Base-by-base conservation (phyloP, 1,284 basidiomycete genomes). In the Ustilago trichophora region DNA sequence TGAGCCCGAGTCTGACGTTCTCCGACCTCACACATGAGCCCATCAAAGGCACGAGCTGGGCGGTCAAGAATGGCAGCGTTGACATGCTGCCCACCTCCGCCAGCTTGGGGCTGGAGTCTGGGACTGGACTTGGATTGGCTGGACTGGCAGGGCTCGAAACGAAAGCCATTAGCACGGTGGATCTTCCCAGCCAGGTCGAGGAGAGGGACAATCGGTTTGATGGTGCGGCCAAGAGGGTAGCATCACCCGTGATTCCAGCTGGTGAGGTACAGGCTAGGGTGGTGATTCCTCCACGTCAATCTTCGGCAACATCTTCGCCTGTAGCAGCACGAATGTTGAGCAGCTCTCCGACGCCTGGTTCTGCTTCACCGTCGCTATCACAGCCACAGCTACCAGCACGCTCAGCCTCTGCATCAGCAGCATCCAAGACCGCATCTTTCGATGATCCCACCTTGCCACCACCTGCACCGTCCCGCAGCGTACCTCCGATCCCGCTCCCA, bases 151-250 rank as follows among this genome's bases (percentile, higher is more conserved):
- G 57, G 15, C 7, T 67, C 32, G 64, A 67, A 13, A 29, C 10
- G 5, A 64, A 44, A 15, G 60, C 67, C 16, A 32, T 64, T 4
- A 67, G 63, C 54, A 62, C 63, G 11, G 55, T 63, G 4, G 64
- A 71, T 26, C 24, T 71, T 19, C 68, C 68, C 1, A 63, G 57
- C 22, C 68, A 71, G 48, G 24, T 65, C 3, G 56, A 59, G 13
- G 52, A 60, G 45, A 37, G 60, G 32, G 46, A 65, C 8, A 52
- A 40, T 9, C 27, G 48, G 22, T 65, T 70, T 7, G 60, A 53
- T 4, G 49, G 52, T 0, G 53, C 40, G 6, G 51, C 50, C 2
- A 57, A 38, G 40, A 35, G 43, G 7, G 21, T 41, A 9, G 31
- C 24, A 11, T 33, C 49, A 15, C 38, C 48, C 6, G 22, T 35